Conservation (phyloP, 78 protist species). For the Dictyostelium discoideum region DNA sequence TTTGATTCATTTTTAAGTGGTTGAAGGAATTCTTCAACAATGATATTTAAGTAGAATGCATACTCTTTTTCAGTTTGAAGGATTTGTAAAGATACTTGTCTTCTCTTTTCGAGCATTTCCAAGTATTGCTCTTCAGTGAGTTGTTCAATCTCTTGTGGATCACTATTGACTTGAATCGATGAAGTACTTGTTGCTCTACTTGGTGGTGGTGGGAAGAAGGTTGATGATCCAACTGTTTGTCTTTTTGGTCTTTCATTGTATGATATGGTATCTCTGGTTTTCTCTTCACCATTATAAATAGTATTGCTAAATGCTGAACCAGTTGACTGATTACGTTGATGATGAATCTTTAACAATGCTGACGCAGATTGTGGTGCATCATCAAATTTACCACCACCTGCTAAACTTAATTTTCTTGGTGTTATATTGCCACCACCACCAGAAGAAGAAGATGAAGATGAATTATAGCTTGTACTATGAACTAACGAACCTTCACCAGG, state of each 20-base stretch:
- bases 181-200: neutral
- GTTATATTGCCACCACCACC: neutral
- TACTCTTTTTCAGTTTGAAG: slow-evolving; percentile 57
- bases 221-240: neutral
- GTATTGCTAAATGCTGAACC: neutral
- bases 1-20: slow-evolving; percentile 32
- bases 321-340: neutral
- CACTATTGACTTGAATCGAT: neutral
- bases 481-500: neutral
- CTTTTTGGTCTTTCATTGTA: neutral
- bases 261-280: neutral
- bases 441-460: neutral
- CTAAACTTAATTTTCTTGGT: neutral
- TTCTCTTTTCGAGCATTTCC: slow-evolving; percentile 26
- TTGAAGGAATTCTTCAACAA: slow-evolving; percentile 36
- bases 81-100: neutral
- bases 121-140: slow-evolving; percentile 22
- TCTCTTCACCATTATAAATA: neutral
- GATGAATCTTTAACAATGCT: neutral
- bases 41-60: slow-evolving; percentile 12
- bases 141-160: neutral
- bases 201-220: slow-evolving; percentile 9
- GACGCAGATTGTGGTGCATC: neutral
- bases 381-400: neutral
- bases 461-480: neutral